A percentile compares a stretch with the other conserved stretches of the same genome.
phyloP scores from a whole-genome alignment of 768 basidiomycete species.

The Auricularia sp. region DNA sequence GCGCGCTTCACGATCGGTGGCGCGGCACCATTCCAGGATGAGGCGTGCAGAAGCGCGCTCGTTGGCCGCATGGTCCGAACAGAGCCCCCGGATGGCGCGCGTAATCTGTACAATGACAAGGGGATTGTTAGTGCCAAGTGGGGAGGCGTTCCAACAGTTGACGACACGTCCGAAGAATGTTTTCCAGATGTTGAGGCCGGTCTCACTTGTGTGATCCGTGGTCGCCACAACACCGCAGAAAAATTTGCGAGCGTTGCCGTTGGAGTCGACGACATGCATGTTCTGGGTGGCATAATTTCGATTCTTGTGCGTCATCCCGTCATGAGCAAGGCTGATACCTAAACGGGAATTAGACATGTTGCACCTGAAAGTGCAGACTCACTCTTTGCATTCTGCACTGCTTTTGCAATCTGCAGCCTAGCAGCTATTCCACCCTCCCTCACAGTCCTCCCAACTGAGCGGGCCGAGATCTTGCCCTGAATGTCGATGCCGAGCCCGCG shows the following conservation, averaged over 20 bases:
- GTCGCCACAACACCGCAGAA: constrained; percentile 14
- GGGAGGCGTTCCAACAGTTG: neutral
- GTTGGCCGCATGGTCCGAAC: constrained; percentile 22
- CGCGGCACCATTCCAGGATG: constrained; percentile 9
- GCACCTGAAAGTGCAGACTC: neutral
- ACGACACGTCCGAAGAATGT: neutral
- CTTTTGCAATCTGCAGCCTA: constrained; percentile 15
- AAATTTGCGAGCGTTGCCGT: constrained; percentile 11
- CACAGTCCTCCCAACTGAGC: constrained; percentile 11
- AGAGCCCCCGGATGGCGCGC: constrained; percentile 14
- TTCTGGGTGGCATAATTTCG: constrained; percentile 15
- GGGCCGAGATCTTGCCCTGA: neutral
- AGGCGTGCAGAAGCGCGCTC: constrained; percentile 18
- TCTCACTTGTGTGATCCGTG: constrained; percentile 19
- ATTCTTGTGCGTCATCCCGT: constrained; percentile 20
- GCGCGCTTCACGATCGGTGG: constrained; percentile 2
- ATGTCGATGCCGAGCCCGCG: neutral
- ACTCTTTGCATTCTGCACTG: constrained; percentile 8
- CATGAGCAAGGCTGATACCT: constrained; percentile 18
- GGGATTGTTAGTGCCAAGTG: neutral
- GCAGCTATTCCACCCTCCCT: constrained; percentile 15
- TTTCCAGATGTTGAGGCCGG: constrained; percentile 17
- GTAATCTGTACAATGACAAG: constrained; percentile 10
- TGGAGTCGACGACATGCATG: constrained; percentile 12
- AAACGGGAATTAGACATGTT: neutral